Percentiles rank a stretch among this genome's conserved stretches.
phyloP scores from a whole-genome alignment of 2,329 filamentous ascomycete species.

The Neofusicoccum ribis region DNA sequence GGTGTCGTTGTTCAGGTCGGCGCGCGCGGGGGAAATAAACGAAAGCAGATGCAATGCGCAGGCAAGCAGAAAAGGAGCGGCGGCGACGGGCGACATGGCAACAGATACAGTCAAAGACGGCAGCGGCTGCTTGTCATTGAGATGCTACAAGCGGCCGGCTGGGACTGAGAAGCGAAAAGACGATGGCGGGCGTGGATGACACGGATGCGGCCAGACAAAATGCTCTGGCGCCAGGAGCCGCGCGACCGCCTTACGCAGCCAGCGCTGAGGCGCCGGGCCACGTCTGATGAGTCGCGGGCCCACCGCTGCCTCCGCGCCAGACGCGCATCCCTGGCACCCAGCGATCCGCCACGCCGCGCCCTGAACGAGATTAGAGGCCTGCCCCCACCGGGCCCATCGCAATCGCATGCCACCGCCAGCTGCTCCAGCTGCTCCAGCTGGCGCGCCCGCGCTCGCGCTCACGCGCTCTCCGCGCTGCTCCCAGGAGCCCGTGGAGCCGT shows the following conservation, averaged over 20 bases:
- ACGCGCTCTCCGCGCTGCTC: background rate
- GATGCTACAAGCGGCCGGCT: background rate
- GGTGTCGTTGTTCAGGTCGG: constrained; percentile 21
- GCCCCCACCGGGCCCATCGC: constrained; percentile 13
- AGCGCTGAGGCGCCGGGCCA: background rate
- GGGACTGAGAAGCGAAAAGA: background rate
- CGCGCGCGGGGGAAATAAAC: background rate
- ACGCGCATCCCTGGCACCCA: constrained; percentile 8
- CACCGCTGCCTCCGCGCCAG: background rate
- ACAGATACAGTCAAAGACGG: background rate
- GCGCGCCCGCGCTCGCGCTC: background rate
- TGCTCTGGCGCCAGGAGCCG: constrained; percentile 1
- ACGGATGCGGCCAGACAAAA: constrained; percentile 9
- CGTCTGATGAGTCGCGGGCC: constrained; percentile 4
- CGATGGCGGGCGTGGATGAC: background rate
- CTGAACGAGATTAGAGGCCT: constrained; percentile 16
- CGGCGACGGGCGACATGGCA: constrained; percentile 4
- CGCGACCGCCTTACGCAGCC: constrained; percentile 12
- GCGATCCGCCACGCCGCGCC: constrained; percentile 14
- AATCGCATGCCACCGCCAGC: background rate
- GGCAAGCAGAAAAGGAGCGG: constrained; percentile 6
- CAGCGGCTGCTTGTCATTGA: background rate
- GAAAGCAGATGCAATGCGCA: constrained; percentile 4
- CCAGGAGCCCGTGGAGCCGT: constrained; percentile 1
- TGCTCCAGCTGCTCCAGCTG: background rate